Percentiles rank a stretch among this genome's conserved stretches.
phyloP scores from a whole-genome alignment of 257 asterid species.

The Petunia axillaris region DNA sequence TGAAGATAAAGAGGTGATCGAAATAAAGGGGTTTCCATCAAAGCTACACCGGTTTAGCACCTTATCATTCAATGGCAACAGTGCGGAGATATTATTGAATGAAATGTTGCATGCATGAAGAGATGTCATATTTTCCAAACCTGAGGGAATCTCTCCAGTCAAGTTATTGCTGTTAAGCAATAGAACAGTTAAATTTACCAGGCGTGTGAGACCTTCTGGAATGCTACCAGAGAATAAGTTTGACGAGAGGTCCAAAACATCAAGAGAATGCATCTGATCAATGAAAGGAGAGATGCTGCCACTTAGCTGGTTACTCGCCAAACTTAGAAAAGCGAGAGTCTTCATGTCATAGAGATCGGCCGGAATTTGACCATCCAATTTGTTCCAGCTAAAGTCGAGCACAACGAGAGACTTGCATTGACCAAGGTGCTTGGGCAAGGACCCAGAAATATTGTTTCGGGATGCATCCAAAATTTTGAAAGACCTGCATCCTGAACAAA shows the following conservation, averaged over 20 bases:
- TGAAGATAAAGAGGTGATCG: constrained; percentile 47
- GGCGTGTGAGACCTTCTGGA: constrained; percentile 55
- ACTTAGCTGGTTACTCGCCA: constrained; percentile 66
- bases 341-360: constrained; percentile 54
- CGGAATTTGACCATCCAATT: constrained; percentile 68
- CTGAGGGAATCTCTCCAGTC: constrained; percentile 70
- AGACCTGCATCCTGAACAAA: constrained; percentile 53
- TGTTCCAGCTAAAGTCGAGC: constrained; percentile 71
- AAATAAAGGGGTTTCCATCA: constrained; percentile 62
- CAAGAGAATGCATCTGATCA: constrained; percentile 55
- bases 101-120: constrained; percentile 63
- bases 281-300: constrained; percentile 66
- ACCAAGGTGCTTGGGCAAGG: constrained; percentile 55
- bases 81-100: constrained; percentile 77
- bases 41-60: constrained; percentile 61
- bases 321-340: constrained; percentile 56
- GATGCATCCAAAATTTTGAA: constrained; percentile 68
- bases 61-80: constrained; percentile 48
- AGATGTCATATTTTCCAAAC: constrained; percentile 48
- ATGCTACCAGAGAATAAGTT: constrained; percentile 69
- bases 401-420: constrained; percentile 50
- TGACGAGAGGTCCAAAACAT: constrained; percentile 74
- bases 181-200: constrained; percentile 61
- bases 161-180: constrained; percentile 68
- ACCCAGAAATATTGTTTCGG: constrained; percentile 56